Conservation (phyloP, 345 rosid species). For the Geranium rotundifolium region DNA sequence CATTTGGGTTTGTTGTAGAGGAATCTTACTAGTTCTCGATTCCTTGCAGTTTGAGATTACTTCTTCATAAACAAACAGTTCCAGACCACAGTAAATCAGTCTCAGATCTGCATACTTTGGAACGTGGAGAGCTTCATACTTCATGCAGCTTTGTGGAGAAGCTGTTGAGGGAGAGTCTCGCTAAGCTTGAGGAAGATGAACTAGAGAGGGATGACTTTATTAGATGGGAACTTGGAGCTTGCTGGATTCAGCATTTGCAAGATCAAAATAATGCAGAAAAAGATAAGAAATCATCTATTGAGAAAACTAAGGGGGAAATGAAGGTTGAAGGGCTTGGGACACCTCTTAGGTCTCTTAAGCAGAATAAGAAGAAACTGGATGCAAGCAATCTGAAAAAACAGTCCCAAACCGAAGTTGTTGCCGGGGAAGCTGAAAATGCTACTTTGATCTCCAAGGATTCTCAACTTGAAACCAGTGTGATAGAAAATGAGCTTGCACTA, state of each 20-base stretch:
- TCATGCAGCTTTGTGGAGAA: conserved; percentile 52
- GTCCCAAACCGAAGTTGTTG: conserved; percentile 13
- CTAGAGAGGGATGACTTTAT: conserved; percentile 39
- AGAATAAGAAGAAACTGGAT: conserved; percentile 57
- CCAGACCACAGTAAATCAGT: conserved; percentile 42
- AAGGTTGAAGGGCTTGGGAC: conserved; percentile 96
- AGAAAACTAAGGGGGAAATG: conserved; percentile 71
- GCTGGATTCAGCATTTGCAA: conserved; percentile 97
- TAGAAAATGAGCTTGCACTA: conserved; percentile 48
- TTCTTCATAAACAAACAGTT: conserved; percentile 45
- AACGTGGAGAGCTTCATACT: conserved; percentile 47
- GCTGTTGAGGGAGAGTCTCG: conserved; percentile 70
- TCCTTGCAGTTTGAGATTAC: conserved; percentile 69
- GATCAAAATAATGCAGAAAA: conserved; percentile 80
- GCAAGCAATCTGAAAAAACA: conserved; percentile 26
- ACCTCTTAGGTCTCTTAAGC: conserved; percentile 80
- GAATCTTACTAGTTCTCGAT: conserved; percentile 12
- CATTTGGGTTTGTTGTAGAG: neutral
- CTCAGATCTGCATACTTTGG: conserved; percentile 29
- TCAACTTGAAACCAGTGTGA: conserved; percentile 35
- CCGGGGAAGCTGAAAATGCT: conserved; percentile 27
- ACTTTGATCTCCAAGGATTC: conserved; percentile 32
- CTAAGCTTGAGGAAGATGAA: conserved; percentile 66
- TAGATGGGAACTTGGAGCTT: conserved; percentile 99
- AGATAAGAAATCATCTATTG: conserved; percentile 54